These are phyloP conservation scores for Phellopilus nigrolimitatus DNA, from an alignment of 1,284 basidiomycete genomes.

Conservation along the genomic window DNA sequence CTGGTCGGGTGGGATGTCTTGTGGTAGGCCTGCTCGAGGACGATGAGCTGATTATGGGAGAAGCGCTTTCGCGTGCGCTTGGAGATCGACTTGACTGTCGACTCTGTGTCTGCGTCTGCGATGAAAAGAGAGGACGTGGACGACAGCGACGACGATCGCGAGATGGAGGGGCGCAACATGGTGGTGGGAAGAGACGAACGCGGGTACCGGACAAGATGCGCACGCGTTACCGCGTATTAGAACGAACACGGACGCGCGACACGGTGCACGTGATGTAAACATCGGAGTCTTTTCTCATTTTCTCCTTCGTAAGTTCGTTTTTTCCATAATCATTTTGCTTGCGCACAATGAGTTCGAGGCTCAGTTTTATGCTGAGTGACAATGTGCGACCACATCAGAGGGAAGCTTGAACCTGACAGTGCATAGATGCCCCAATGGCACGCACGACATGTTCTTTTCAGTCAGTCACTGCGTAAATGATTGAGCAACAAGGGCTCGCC, in stretches of 20 bases:
- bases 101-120: neutral
- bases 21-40: conserved; percentile 69
- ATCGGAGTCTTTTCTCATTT: too few species aligned
- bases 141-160: conserved; percentile 14
- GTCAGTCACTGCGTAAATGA: too few species aligned
- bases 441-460: too few species aligned
- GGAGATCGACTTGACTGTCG: neutral
- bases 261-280: conserved; percentile 4
- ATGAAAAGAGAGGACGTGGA: conserved; percentile 7
- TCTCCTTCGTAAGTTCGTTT: too few species aligned
- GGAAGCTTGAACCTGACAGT: neutral
- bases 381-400: too few species aligned
- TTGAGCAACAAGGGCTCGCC: too few species aligned
- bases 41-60: conserved; percentile 58
- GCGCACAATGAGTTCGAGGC: too few species aligned
- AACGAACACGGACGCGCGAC: too few species aligned
- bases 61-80: conserved; percentile 55
- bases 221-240: too few species aligned
- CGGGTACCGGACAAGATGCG: neutral
- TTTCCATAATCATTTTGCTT: too few species aligned
- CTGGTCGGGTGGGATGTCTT: conserved; percentile 65
- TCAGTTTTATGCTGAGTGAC: too few species aligned
- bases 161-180: conserved; percentile 9
- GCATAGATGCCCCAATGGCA: too few species aligned
- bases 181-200: neutral